Percentiles rank a stretch among this genome's conserved stretches.
Conservation (phyloP, 2,329 filamentous ascomycete genomes). For the Colletotrichum sp. region DNA sequence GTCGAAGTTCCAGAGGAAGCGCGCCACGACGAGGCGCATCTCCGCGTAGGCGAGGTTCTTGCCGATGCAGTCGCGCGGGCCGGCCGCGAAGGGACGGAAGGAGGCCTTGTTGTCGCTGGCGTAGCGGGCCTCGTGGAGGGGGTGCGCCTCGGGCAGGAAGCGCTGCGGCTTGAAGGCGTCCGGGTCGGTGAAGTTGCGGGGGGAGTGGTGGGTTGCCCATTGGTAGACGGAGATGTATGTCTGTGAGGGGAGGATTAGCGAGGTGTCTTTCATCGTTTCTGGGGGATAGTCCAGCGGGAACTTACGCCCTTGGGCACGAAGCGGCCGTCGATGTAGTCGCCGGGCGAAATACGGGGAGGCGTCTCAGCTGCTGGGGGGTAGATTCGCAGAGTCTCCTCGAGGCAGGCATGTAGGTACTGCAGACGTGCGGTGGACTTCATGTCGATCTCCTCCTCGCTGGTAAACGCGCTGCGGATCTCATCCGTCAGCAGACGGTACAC, state of each 20-base stretch:
- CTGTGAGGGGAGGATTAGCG: fast-evolving
- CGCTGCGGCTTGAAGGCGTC: neutral
- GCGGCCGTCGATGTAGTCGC: neutral
- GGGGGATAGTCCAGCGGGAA: too few relatives aligned
- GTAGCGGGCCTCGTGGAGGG: neutral
- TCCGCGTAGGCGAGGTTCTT: neutral
- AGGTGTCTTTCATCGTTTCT: too few relatives aligned
- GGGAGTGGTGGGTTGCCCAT: neutral
- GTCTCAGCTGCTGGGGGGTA: neutral
- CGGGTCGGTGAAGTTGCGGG: neutral
- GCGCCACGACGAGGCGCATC: neutral
- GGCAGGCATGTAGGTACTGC: neutral
- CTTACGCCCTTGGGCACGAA: neutral
- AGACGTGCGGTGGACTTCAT: neutral
- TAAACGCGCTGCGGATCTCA: neutral
- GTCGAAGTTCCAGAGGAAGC: neutral
- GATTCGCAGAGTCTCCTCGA: neutral
- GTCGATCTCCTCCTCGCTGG: neutral
- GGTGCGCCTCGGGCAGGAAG: neutral
- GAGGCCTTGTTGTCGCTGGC: neutral
- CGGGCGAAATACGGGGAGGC: neutral
- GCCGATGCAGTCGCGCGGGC: neutral
- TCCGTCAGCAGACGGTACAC: neutral
- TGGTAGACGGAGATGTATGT: neutral
- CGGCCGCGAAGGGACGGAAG: neutral